phyloP scores from a whole-genome alignment of 1,284 basidiomycete species.

The Trichosporon asahii region DNA sequence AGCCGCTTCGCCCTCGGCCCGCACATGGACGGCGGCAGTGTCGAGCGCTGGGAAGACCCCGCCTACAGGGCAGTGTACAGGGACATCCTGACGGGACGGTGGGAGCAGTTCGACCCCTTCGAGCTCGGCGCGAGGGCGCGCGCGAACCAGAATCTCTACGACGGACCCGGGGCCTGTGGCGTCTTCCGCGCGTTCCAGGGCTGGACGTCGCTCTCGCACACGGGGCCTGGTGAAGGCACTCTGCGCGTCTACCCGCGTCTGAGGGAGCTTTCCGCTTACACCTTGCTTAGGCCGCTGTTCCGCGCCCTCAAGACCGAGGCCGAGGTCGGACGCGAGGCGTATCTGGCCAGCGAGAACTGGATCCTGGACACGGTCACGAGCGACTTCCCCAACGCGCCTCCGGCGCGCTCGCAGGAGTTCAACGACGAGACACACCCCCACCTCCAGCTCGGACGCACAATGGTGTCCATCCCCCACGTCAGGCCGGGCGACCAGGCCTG shows the following conservation, averaged over 20 bases:
- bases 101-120: constrained; percentile 55
- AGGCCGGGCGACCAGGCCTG: constrained; percentile 73
- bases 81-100: constrained; percentile 60
- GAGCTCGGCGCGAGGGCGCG: constrained; percentile 34
- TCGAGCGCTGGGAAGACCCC: constrained; percentile 75
- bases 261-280: constrained; percentile 68
- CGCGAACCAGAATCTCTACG: constrained; percentile 48
- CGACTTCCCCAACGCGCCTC: constrained; percentile 62
- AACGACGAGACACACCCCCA: constrained; percentile 67
- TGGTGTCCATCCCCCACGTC: constrained; percentile 71
- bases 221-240: constrained; percentile 67
- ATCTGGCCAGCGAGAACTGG: constrained; percentile 61
- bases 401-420: constrained; percentile 65
- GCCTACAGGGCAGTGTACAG: constrained; percentile 60
- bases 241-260: constrained; percentile 73
- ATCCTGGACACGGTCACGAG: constrained; percentile 60
- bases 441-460: constrained; percentile 61
- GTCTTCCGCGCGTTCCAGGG: constrained; percentile 74
- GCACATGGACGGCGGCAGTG: constrained; percentile 70
- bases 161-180: constrained; percentile 56
- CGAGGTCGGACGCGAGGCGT: constrained; percentile 29
- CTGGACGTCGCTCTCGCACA: constrained; percentile 61
- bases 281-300: constrained; percentile 74
- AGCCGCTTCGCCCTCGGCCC: constrained; percentile 66
- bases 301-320: constrained; percentile 31